Evolutionary conservation across 108 stramenopile species (phyloP).

Genomic region (Skeletonema tropicum): DNA sequence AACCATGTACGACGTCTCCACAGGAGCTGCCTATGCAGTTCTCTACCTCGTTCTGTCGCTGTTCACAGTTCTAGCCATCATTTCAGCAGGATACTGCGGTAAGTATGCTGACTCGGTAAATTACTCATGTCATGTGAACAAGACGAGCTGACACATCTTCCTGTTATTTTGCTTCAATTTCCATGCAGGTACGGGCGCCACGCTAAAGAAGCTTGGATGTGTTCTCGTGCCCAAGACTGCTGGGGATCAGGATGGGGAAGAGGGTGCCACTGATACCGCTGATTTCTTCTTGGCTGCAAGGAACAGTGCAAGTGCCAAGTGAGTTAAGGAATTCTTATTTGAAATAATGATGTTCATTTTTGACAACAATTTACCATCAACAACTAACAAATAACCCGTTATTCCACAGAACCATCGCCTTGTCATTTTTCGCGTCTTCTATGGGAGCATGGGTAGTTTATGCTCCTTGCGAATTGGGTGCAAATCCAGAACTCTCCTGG

Average conservation of each 20-base stretch:
- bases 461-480: conserved; percentile 79
- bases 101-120: neutral
- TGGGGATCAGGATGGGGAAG: neutral
- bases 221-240: conserved; percentile 34
- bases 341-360: neutral
- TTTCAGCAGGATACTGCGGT: conserved; percentile 46
- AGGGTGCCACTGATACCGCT: conserved; percentile 42
- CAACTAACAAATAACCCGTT: neutral
- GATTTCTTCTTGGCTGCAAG: conserved; percentile 69
- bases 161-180: neutral
- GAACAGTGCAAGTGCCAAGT: conserved; percentile 51
- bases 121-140: neutral
- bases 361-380: neutral
- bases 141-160: neutral
- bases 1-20: conserved; percentile 45
- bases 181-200: neutral
- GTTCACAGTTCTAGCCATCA: conserved; percentile 62
- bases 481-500: conserved; percentile 63
- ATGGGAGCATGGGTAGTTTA: conserved; percentile 87
- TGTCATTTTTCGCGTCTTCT: conserved; percentile 73
- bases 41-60: conserved; percentile 59
- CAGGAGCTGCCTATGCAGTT: conserved; percentile 64
- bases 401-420: conserved; percentile 51
- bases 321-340: conserved; percentile 1
- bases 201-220: conserved; percentile 41